phyloP scores from a whole-genome alignment of 2,329 filamentous ascomycete species.

The Magnaporthiopsis poae region DNA sequence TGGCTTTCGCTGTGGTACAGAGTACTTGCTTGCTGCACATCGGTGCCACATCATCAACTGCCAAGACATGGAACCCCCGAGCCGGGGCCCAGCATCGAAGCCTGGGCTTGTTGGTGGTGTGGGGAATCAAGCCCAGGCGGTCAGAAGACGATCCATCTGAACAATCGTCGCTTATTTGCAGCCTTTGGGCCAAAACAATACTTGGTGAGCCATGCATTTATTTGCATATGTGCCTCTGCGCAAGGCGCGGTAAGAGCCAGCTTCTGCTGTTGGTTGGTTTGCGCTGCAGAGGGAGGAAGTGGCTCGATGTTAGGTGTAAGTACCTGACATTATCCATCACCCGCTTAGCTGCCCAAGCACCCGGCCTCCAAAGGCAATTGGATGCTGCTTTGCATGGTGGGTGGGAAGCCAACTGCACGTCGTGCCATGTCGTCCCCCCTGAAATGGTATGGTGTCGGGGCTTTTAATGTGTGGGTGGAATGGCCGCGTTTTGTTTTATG shows the following conservation, averaged over 20 bases:
- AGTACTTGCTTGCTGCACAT: neutral
- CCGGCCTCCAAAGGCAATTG: neutral
- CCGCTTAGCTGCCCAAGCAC: neutral
- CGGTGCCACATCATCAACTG: neutral
- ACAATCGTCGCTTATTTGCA: neutral
- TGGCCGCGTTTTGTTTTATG: neutral
- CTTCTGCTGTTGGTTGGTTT: no score
- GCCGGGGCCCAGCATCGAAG: no score
- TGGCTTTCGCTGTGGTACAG: neutral
- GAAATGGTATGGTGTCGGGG: neutral
- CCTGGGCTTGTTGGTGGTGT: neutral
- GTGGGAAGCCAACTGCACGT: neutral
- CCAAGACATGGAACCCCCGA: neutral
- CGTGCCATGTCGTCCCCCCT: neutral
- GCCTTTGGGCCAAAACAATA: neutral
- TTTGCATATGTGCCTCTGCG: neutral
- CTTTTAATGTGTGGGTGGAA: neutral
- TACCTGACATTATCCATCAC: neutral
- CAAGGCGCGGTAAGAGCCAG: no score
- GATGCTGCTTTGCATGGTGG: neutral
- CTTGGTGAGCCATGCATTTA: neutral
- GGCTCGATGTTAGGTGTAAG: no score
- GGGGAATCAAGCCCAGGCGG: neutral
- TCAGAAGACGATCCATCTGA: neutral
- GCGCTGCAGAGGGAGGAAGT: no score